Percentiles rank a stretch among this genome's conserved stretches.
Evolutionary conservation across 805 yeast species (phyloP).

Genomic region (Candida anglica): DNA sequence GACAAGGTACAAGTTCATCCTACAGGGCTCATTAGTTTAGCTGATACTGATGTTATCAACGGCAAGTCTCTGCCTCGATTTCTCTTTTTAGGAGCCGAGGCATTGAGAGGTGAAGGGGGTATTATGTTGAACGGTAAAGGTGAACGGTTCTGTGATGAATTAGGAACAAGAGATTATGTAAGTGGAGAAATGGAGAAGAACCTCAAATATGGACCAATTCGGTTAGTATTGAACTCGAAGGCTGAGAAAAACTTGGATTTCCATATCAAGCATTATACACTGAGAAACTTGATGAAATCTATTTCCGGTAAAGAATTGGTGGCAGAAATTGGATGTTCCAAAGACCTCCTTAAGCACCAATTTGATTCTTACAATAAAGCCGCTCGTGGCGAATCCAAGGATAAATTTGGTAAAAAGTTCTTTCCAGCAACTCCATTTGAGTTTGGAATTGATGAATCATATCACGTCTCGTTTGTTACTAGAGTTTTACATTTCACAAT

Average conservation of each 20-base stretch:
- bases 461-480: conserved; percentile 51
- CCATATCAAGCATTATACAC: conserved; percentile 55
- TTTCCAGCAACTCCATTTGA: conserved; percentile 47
- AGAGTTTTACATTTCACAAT: conserved; percentile 62
- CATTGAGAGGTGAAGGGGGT: conserved; percentile 65
- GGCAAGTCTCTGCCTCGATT: conserved; percentile 44
- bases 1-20: conserved; percentile 69
- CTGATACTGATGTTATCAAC: conserved; percentile 39
- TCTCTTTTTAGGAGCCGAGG: conserved; percentile 61
- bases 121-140: conserved; percentile 50
- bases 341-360: conserved; percentile 23
- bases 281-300: conserved; percentile 50
- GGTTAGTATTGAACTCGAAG: conserved; percentile 46
- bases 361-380: conserved; percentile 39
- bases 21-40: conserved; percentile 54
- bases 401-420: conserved; percentile 42
- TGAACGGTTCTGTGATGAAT: conserved; percentile 56
- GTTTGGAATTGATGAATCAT: conserved; percentile 26
- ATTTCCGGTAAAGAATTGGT: conserved; percentile 41
- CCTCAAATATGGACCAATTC: conserved; percentile 40
- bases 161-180: conserved; percentile 58
- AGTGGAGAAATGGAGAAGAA: conserved; percentile 52
- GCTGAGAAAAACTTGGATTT: conserved; percentile 43
- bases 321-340: conserved; percentile 33
- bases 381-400: conserved; percentile 39